phyloP scores from a whole-genome alignment of 192 early-diverging fungal genomes.

The Ambispora gerdemannii region DNA sequence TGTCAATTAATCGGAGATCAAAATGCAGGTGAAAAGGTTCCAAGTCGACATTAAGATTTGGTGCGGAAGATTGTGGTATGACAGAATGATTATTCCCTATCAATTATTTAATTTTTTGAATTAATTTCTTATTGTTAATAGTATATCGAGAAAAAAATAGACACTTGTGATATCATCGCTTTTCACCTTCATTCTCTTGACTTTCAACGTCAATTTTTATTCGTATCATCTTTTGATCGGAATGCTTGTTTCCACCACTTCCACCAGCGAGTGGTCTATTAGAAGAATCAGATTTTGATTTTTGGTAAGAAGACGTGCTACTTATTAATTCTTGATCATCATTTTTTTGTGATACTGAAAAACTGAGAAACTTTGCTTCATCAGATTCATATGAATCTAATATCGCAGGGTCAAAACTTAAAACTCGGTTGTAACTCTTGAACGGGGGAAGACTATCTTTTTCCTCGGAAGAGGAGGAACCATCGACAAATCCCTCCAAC shows the following conservation, averaged over 20 bases:
- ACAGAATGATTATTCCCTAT: too few species aligned
- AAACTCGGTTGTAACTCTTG: slow-evolving; percentile 5
- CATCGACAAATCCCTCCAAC: not conserved
- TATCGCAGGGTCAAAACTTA: slow-evolving; percentile 9
- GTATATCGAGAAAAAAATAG: not conserved
- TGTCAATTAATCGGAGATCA: slow-evolving; percentile 44
- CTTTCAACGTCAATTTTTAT: not conserved
- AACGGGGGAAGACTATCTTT: slow-evolving; percentile 12
- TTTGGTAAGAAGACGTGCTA: not conserved
- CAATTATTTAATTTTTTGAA: too few species aligned
- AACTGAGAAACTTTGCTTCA: slow-evolving; percentile 8
- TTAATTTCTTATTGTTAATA: too few species aligned
- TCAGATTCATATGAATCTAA: slow-evolving; percentile 5
- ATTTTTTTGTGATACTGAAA: slow-evolving; percentile 11
- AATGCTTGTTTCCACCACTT: not conserved
- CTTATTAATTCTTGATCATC: not conserved
- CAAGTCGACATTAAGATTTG: slow-evolving; percentile 42
- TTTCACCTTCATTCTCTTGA: not conserved
- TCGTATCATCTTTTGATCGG: slow-evolving; percentile 1
- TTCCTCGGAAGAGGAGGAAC: not conserved
- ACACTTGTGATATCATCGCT: not conserved
- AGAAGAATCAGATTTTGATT: not conserved
- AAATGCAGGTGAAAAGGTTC: slow-evolving; percentile 48
- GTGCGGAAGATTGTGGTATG: too few species aligned
- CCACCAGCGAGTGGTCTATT: not conserved